A percentile compares a stretch with the other conserved stretches of the same genome.
phyloP scores from a whole-genome alignment of 2,329 filamentous ascomycete species.

The Fusarium sp. region DNA sequence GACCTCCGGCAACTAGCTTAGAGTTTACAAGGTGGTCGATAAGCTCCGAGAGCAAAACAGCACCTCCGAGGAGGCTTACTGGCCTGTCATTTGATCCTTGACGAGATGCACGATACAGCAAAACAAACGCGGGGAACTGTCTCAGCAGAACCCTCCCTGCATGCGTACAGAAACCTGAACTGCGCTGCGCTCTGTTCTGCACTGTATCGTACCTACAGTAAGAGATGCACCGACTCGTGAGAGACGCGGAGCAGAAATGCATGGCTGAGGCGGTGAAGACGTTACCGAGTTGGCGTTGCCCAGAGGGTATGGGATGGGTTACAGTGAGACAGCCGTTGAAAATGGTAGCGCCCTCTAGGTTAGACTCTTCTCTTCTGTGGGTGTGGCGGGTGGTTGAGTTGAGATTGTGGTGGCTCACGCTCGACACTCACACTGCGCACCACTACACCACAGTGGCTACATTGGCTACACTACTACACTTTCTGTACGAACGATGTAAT shows the following conservation, averaged over 20 bases:
- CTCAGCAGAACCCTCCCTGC: conserved; percentile 13
- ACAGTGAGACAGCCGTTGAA: conserved; percentile 15
- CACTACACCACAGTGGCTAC: too few relatives aligned
- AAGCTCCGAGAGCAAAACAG: conserved; percentile 10
- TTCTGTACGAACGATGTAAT: conserved; percentile 20
- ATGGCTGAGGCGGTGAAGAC: conserved; percentile 38
- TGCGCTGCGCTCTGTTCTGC: background rate
- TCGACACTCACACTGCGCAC: background rate
- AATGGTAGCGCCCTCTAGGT: background rate
- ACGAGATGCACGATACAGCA: conserved; percentile 24
- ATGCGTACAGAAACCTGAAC: conserved; percentile 6
- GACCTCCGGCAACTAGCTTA: background rate
- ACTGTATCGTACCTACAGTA: conserved; percentile 27
- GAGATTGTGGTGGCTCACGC: conserved; percentile 31
- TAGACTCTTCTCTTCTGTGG: conserved; percentile 1
- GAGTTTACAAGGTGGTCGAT: conserved; percentile 17
- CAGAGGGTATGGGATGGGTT: conserved; percentile 6
- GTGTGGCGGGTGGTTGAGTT: conserved; percentile 25
- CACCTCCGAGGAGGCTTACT: conserved; percentile 9
- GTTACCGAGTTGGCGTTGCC: conserved; percentile 9
- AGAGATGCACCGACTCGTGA: conserved; percentile 23
- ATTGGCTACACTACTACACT: too few relatives aligned
- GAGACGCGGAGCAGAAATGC: conserved; percentile 29
- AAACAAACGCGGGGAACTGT: conserved; percentile 28
- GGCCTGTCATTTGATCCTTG: conserved; percentile 22